phyloP scores from a whole-genome alignment of 2,329 filamentous ascomycete species.

The Ceratocystis diversiconidia region DNA sequence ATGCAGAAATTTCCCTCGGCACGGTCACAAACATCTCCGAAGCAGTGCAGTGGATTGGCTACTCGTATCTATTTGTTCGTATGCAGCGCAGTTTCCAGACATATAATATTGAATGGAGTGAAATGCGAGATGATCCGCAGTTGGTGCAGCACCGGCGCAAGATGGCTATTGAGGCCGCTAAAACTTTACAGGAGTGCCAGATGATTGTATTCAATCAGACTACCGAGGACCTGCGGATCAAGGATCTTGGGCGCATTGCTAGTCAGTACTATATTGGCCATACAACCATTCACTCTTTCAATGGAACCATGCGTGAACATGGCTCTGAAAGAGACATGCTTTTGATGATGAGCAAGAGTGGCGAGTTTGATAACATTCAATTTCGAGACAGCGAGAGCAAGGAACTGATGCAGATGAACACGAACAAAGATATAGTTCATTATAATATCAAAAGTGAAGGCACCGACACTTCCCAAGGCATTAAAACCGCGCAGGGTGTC shows the following conservation, averaged over 20 bases:
- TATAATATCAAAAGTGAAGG: slow-evolving; percentile 26
- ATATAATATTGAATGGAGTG: slow-evolving; percentile 91
- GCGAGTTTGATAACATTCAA: slow-evolving; percentile 95
- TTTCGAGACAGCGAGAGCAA: slow-evolving; percentile 79
- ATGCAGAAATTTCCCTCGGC: slow-evolving; percentile 83
- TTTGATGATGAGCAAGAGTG: slow-evolving; percentile 93
- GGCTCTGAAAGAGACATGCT: slow-evolving; percentile 84
- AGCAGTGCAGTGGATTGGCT: slow-evolving; percentile 93
- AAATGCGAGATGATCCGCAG: slow-evolving; percentile 74
- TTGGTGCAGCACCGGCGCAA: slow-evolving; percentile 75
- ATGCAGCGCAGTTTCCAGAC: slow-evolving; percentile 85
- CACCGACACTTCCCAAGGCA: no score
- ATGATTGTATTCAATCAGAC: slow-evolving; percentile 99
- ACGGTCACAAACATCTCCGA: slow-evolving; percentile 91
- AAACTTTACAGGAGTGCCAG: slow-evolving; percentile 77
- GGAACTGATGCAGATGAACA: slow-evolving; percentile 61
- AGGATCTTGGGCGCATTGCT: slow-evolving; percentile 90
- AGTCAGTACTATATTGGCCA: slow-evolving; percentile 96
- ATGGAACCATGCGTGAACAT: slow-evolving; percentile 75
- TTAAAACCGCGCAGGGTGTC: no score
- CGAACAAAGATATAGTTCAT: slow-evolving; percentile 34
- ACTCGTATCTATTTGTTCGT: slow-evolving; percentile 91
- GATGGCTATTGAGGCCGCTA: slow-evolving; percentile 76
- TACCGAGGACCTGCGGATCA: slow-evolving; percentile 70
- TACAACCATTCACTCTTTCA: slow-evolving; percentile 90